These are phyloP conservation scores for Scedosporium minutisporum DNA, from an alignment of 2,329 filamentous ascomycete species.

Conservation along the genomic window DNA sequence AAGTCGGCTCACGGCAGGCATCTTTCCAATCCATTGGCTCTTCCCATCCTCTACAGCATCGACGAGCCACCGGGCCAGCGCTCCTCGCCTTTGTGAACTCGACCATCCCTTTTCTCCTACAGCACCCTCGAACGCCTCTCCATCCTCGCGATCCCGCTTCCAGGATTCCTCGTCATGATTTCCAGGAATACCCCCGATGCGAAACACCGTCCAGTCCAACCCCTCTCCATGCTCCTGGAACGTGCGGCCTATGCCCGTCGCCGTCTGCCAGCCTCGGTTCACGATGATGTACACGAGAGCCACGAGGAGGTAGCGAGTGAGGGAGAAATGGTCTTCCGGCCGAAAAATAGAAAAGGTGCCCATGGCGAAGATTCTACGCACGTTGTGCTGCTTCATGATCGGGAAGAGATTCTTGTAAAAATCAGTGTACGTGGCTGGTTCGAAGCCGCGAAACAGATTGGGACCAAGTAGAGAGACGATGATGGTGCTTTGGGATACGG, in stretches of 20 bases:
- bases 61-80: conserved; percentile 19
- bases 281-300: conserved; percentile 10
- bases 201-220: conserved; percentile 20
- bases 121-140: conserved; percentile 12
- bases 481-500: conserved; percentile 8
- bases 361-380: conserved; percentile 23
- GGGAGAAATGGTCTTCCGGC: conserved; percentile 15
- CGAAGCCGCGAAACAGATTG: background rate
- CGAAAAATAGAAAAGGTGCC: conserved; percentile 19
- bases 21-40: conserved; percentile 14
- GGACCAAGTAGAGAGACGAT: conserved; percentile 18
- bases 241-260: conserved; percentile 11
- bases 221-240: conserved; percentile 14
- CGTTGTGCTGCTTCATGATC: conserved; percentile 19
- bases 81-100: conserved; percentile 10
- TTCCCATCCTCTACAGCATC: conserved; percentile 14
- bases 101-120: conserved; percentile 14
- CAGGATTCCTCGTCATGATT: conserved; percentile 16
- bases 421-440: conserved; percentile 2
- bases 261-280: conserved; percentile 11
- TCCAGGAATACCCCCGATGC: conserved; percentile 18
- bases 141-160: conserved; percentile 17
- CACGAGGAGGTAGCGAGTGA: conserved; percentile 6
- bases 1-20: conserved; percentile 15
- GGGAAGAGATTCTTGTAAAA: conserved; percentile 14